These are phyloP conservation scores for Ceratobasidium sp. DNA, from an alignment of 1,284 basidiomycete genomes.

Conservation along the genomic window DNA sequence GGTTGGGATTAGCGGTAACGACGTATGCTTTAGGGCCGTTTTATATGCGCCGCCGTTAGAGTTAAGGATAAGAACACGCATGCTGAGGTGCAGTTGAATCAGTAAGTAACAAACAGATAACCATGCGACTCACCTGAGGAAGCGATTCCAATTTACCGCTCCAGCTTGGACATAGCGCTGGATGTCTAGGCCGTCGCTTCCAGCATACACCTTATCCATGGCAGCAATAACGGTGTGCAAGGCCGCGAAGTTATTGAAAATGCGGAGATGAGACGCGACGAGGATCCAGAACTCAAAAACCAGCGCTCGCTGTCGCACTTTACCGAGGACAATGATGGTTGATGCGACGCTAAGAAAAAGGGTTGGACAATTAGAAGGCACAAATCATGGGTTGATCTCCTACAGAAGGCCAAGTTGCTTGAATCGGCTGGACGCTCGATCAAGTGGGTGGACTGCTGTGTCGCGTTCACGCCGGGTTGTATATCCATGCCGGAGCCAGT, in stretches of 20 bases:
- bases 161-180: slow-evolving; percentile 76
- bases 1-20: slow-evolving; percentile 85
- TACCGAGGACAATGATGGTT: slow-evolving; percentile 81
- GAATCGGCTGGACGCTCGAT: slow-evolving; percentile 75
- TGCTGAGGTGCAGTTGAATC: slow-evolving; percentile 60
- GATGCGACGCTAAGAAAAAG: slow-evolving; percentile 75
- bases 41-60: slow-evolving; percentile 81
- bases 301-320: slow-evolving; percentile 73
- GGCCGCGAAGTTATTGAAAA: slow-evolving; percentile 80
- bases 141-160: slow-evolving; percentile 74
- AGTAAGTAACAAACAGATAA: background rate
- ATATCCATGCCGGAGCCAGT: slow-evolving; percentile 83
- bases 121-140: slow-evolving; percentile 61
- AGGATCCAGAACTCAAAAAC: slow-evolving; percentile 80
- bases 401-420: slow-evolving; percentile 84
- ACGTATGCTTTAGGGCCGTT: slow-evolving; percentile 80
- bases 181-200: slow-evolving; percentile 72
- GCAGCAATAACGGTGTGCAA: slow-evolving; percentile 86
- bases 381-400: slow-evolving; percentile 50
- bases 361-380: background rate
- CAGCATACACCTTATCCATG: slow-evolving; percentile 78
- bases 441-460: slow-evolving; percentile 72
- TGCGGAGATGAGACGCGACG: slow-evolving; percentile 76
- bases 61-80: slow-evolving; percentile 78
- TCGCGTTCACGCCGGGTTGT: slow-evolving; percentile 72